Evolutionary conservation across 2,329 filamentous ascomycete genomes (phyloP), one percentile per base, ranked within the genome.

Genomic region (Emericellopsis cladophorae): DNA sequence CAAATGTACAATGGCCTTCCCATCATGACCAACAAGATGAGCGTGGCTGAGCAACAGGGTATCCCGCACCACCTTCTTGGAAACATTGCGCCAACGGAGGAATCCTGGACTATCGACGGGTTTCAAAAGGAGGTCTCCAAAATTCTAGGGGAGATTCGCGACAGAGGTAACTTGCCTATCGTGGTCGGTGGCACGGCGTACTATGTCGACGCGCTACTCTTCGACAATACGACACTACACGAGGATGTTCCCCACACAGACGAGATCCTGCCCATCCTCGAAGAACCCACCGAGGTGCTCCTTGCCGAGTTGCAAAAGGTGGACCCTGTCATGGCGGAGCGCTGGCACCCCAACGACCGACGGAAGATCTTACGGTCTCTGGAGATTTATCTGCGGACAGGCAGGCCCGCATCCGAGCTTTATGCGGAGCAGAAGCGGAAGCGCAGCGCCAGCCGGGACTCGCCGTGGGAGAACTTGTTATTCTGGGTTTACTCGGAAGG

Each of bases 101-200:
- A 84, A 48, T 79, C 89, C 0, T 96, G 90, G 89, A 79, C 78
- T 4, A 84, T 95, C 8, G 76, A 81, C 0, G 70, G 75, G 23
- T 98, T 93, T 55, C 83, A 83, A 37, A 68, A 68, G 35, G 78
- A 83, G 49, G 84, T 86, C 2, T 65, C 74, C 26, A 65, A 65
- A 14, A 65, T 81, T 14, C 90, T 98, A 45, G 63, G 72, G 21
- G 85, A 92, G 34, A 95, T 98, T 41, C 74, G 82, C 39, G 66
- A 66, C 7, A 72, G 90, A 51, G 86, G 87, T 1, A 84, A 82
- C 46, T 60, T 95, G 11, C 92, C 92, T 0, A 88, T 98, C 23
- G 64, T 98, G 1, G 92, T 96, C 2, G 92, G 92, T 22, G 92
- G 92, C 8, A 95, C 90, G 10, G 87, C 95, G 53, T 98, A 96